A percentile compares a stretch with the other conserved stretches of the same genome.
phyloP scores from a whole-genome alignment of 495 filamentous ascomycete species.

The Penicilliopsis zonata region DNA sequence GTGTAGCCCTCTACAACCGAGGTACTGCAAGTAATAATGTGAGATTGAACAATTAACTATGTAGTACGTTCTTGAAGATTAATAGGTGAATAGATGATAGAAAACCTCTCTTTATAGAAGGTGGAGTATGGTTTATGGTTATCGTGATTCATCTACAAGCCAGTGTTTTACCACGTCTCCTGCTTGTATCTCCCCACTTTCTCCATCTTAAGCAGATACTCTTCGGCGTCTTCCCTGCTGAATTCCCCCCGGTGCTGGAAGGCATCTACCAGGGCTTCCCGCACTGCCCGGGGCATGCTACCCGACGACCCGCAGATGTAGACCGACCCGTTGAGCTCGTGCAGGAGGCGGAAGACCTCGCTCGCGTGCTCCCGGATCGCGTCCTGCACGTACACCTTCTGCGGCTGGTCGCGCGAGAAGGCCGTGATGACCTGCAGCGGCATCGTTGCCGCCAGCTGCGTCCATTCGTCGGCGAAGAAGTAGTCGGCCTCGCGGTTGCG shows the following conservation, averaged over 20 bases:
- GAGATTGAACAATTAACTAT: too few relatives aligned
- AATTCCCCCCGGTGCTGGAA: slow-evolving; percentile 34
- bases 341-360: slow-evolving; percentile 47
- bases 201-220: slow-evolving; percentile 49
- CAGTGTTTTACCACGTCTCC: slow-evolving; percentile 74
- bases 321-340: slow-evolving; percentile 40
- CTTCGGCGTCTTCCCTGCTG: slow-evolving; percentile 40
- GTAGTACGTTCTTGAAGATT: too few relatives aligned
- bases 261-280: slow-evolving; percentile 65
- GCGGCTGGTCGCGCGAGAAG: slow-evolving; percentile 66
- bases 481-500: slow-evolving; percentile 63
- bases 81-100: too few relatives aligned
- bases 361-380: slow-evolving; percentile 49
- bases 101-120: too few relatives aligned
- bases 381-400: slow-evolving; percentile 88
- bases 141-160: too few relatives aligned
- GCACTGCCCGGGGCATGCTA: slow-evolving; percentile 80
- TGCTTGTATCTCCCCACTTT: slow-evolving; percentile 61
- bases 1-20: slow-evolving; percentile 23
- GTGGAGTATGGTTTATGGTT: too few relatives aligned
- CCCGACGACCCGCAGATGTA: slow-evolving; percentile 78
- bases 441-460: slow-evolving; percentile 17
- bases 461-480: slow-evolving; percentile 73
- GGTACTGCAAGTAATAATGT: too few relatives aligned
- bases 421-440: slow-evolving; percentile 54